Conservation (phyloP, 345 rosid genomes). For the Citrus maxima region DNA sequence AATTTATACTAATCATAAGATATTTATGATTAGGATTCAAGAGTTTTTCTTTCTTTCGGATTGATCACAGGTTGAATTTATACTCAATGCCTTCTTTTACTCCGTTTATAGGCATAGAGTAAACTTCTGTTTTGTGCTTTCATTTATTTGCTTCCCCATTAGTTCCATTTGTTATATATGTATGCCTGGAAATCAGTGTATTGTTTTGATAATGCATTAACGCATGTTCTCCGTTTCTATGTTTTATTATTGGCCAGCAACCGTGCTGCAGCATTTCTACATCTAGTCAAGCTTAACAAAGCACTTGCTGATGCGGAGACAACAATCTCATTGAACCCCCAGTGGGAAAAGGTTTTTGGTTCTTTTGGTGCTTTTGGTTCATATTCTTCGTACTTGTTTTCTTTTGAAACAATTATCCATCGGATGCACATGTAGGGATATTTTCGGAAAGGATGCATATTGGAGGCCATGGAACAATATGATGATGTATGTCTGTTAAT, state of each 20-base stretch:
- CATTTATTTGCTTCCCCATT: not conserved
- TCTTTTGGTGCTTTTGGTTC: not conserved
- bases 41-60: not conserved
- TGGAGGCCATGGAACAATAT: conserved; percentile 93
- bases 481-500: conserved; percentile 55
- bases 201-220: not conserved
- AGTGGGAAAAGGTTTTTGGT: conserved; percentile 83
- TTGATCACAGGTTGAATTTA: not conserved
- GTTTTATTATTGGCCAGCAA: conserved; percentile 49
- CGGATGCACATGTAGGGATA: conserved; percentile 57
- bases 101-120: not conserved
- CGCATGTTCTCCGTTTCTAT: not conserved
- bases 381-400: not conserved
- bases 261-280: conserved; percentile 94
- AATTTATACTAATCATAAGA: not conserved
- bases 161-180: not conserved
- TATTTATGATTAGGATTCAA: not conserved
- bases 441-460: conserved; percentile 93
- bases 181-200: not conserved
- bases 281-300: conserved; percentile 83
- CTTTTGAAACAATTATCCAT: not conserved
- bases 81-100: not conserved
- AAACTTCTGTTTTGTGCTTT: not conserved
- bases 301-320: conserved; percentile 93
- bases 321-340: conserved; percentile 74